Evolutionary conservation across 306 rosid genomes (phyloP).

Genomic region (Astragalus membranaceus): DNA sequence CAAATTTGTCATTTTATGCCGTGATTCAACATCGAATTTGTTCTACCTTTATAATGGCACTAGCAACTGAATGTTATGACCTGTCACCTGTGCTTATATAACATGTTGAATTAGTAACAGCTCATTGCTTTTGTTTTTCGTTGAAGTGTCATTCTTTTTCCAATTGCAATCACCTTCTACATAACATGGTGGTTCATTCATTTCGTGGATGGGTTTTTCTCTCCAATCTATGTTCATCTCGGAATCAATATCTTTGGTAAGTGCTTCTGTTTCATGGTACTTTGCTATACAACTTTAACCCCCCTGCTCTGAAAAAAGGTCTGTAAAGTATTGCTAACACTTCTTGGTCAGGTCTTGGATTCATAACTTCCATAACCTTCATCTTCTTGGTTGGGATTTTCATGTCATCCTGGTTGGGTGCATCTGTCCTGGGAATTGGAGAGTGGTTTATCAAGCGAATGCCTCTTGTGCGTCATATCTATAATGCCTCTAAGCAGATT

Average conservation of each 20-base stretch:
- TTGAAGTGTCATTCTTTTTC: slow-evolving; percentile 75
- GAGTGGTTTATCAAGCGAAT: slow-evolving; percentile 97
- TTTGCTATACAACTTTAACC: neutral
- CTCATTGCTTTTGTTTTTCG: slow-evolving; percentile 29
- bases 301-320: neutral
- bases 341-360: slow-evolving; percentile 74
- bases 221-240: slow-evolving; percentile 89
- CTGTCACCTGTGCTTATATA: neutral
- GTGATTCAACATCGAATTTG: neutral
- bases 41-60: neutral
- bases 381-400: slow-evolving; percentile 93
- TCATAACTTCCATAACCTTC: slow-evolving; percentile 81
- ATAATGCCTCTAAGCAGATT: slow-evolving; percentile 94
- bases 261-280: slow-evolving; percentile 32
- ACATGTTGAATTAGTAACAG: slow-evolving; percentile 3
- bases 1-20: neutral
- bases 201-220: slow-evolving; percentile 92
- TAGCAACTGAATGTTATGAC: slow-evolving; percentile 4
- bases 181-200: slow-evolving; percentile 99
- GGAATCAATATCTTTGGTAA: slow-evolving; percentile 90
- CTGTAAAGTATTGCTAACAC: neutral
- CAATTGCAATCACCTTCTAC: slow-evolving; percentile 92
- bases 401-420: slow-evolving; percentile 99
- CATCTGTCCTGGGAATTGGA: slow-evolving; percentile 91
- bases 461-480: slow-evolving; percentile 95